Percentiles rank a stretch among this genome's conserved stretches.
These are phyloP conservation scores for Selenicereus undatus DNA, from an alignment of 148 eudicot genomes.

Conservation along the genomic window DNA sequence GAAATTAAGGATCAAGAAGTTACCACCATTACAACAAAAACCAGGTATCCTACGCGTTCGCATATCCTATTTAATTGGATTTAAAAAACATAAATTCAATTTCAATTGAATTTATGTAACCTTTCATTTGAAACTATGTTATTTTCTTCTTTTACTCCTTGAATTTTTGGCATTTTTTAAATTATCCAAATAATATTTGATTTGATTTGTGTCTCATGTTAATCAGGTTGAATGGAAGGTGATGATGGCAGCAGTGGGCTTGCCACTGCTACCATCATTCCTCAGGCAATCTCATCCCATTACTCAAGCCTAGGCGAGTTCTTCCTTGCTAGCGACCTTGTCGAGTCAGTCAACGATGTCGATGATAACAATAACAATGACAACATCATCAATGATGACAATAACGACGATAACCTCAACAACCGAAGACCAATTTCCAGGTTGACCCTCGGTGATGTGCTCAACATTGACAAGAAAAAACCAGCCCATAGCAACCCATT, in stretches of 20 bases:
- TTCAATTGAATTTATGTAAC: too few relatives aligned
- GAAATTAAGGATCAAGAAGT: not conserved
- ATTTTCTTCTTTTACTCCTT: too few relatives aligned
- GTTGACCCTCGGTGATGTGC: not conserved
- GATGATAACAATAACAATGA: not conserved
- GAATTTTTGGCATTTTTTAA: too few relatives aligned
- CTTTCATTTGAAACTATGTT: too few relatives aligned
- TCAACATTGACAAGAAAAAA: not conserved
- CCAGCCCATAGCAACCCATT: not conserved
- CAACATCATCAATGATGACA: not conserved
- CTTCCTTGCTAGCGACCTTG: not conserved
- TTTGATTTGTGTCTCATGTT: not conserved
- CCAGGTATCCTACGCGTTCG: not conserved
- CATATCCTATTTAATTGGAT: not conserved
- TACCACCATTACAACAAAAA: not conserved
- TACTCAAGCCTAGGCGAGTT: not conserved
- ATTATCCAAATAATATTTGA: too few relatives aligned
- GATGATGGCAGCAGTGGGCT: not conserved
- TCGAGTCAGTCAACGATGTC: not conserved
- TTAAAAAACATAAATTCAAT: not conserved
- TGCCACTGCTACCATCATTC: not conserved
- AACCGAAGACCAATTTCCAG: not conserved
- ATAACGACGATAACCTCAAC: not conserved
- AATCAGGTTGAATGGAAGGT: not conserved
- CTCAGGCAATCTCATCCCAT: not conserved